Evolutionary conservation across 2,329 filamentous ascomycete genomes (phyloP).

Genomic region (Trichoderma cornu-damae): DNA sequence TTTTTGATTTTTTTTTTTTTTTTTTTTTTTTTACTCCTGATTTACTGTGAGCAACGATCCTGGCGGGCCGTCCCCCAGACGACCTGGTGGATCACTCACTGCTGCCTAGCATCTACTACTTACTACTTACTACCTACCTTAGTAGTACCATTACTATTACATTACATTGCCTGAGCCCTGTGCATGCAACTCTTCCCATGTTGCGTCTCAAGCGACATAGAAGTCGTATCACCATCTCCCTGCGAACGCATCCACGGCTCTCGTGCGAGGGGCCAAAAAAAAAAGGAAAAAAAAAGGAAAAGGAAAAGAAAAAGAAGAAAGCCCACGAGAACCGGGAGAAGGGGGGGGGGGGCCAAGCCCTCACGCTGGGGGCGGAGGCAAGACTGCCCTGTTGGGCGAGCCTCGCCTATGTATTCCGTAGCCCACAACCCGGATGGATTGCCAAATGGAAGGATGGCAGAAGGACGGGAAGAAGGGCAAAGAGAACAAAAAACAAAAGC

Average conservation of each 20-base stretch:
- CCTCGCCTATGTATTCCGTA: too few species aligned
- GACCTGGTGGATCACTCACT: background rate
- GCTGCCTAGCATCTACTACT: background rate
- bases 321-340: background rate
- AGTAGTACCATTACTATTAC: background rate
- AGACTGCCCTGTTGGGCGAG: background rate
- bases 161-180: background rate
- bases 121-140: background rate
- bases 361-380: background rate
- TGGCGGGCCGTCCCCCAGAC: background rate
- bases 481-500: background rate
- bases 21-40: background rate
- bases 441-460: conserved; percentile 2
- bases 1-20: too few species aligned
- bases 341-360: too few species aligned
- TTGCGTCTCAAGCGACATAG: background rate
- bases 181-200: background rate
- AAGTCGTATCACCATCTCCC: background rate
- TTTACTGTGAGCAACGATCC: background rate
- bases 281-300: background rate
- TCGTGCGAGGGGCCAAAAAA: background rate
- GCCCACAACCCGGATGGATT: conserved; percentile 1
- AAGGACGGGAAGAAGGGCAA: background rate
- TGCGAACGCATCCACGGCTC: background rate
- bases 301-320: background rate